A percentile compares a stretch with the other conserved stretches of the same genome.
phyloP scores from a whole-genome alignment of 2,329 filamentous ascomycete genomes.

The Aspergillus chevalieri region DNA sequence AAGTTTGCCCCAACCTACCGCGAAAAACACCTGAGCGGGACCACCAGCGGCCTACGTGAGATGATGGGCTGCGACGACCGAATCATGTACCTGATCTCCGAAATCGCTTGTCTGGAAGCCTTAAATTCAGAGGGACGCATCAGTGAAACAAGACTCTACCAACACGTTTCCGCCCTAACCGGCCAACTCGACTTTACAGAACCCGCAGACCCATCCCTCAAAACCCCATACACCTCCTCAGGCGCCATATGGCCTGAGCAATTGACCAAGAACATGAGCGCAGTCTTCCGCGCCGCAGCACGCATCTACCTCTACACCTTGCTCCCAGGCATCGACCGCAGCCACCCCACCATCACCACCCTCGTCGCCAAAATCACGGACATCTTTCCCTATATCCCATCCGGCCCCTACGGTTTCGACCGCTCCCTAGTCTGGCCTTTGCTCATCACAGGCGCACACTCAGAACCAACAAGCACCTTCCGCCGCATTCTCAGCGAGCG shows the following conservation, averaged over 20 bases:
- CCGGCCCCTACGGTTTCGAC: conserved; percentile 75
- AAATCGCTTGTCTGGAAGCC: conserved; percentile 90
- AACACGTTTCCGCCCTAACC: conserved; percentile 79
- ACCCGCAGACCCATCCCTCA: conserved; percentile 54
- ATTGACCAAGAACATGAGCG: conserved; percentile 78
- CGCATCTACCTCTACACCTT: conserved; percentile 92
- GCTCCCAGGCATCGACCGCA: conserved; percentile 75
- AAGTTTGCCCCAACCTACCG: conserved; percentile 87
- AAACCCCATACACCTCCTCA: conserved; percentile 51
- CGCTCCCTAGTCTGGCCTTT: conserved; percentile 89
- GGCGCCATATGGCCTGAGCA: conserved; percentile 74
- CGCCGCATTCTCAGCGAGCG: conserved; percentile 75
- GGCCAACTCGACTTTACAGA: conserved; percentile 80
- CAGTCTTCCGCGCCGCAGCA: conserved; percentile 82
- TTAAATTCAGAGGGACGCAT: conserved; percentile 71
- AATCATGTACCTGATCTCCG: conserved; percentile 96
- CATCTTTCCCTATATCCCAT: conserved; percentile 73
- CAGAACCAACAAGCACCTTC: conserved; percentile 46
- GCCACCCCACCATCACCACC: conserved; percentile 64
- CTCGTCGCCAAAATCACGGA: conserved; percentile 71
- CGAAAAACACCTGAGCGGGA: conserved; percentile 68
- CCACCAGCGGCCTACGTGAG: conserved; percentile 69
- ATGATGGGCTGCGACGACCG: conserved; percentile 96
- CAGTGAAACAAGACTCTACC: conserved; percentile 75
- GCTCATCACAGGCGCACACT: conserved; percentile 75